phyloP scores from a whole-genome alignment of 306 rosid genomes.

The Quillaja saponaria region DNA sequence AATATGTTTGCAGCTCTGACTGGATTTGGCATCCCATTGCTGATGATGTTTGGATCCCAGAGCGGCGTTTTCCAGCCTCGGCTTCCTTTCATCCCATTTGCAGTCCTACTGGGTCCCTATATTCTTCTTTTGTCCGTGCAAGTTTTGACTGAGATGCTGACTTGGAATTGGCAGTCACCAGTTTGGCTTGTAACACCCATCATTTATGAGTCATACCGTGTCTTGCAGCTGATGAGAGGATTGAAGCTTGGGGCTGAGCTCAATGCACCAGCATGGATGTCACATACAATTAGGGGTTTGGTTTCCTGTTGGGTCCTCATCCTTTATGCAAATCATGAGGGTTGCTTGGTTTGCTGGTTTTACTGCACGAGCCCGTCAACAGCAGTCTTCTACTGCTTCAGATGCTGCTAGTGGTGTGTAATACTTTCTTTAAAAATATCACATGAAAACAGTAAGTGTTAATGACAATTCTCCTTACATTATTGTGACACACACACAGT shows the following conservation, averaged over 20 bases:
- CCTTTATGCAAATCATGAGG: conserved; percentile 87
- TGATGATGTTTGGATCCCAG: conserved; percentile 61
- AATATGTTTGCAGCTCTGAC: conserved; percentile 66
- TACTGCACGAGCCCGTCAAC: conserved; percentile 40
- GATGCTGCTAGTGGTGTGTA: conserved; percentile 29
- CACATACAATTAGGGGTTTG: conserved; percentile 73
- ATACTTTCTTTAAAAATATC: too few relatives aligned
- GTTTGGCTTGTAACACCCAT: conserved; percentile 95
- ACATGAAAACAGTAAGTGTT: too few relatives aligned
- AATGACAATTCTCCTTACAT: too few relatives aligned
- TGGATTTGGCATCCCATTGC: conserved; percentile 64
- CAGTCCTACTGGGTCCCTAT: conserved; percentile 76
- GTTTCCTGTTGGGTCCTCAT: conserved; percentile 95
- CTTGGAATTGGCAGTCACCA: conserved; percentile 95
- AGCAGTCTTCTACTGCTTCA: conserved; percentile 35
- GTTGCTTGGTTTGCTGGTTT: conserved; percentile 95
- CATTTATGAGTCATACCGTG: conserved; percentile 74
- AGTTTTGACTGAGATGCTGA: conserved; percentile 75
- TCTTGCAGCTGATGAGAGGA: conserved; percentile 93
- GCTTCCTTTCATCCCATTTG: conserved; percentile 59
- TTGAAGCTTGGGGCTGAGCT: conserved; percentile 80
- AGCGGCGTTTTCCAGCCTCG: conserved; percentile 71
- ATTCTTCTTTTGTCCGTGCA: conserved; percentile 76
- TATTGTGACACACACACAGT: too few relatives aligned
- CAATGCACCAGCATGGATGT: conserved; percentile 71